Base-by-base conservation (phyloP, 2,329 filamentous ascomycete genomes). In the Parastagonospora avenae region DNA sequence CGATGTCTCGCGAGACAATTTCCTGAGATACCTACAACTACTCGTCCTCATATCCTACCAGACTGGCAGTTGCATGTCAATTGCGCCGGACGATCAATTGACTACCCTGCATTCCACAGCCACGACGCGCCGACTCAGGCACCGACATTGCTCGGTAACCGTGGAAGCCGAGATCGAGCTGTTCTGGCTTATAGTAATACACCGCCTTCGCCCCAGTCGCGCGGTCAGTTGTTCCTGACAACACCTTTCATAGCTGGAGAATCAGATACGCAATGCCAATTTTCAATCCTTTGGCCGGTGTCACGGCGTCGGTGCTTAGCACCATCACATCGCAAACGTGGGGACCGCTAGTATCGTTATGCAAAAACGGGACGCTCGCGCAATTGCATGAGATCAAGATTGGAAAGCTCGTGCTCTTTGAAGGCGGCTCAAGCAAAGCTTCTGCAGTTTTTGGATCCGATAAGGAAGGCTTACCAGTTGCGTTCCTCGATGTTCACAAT, bases 401-500 rank as follows among this genome's bases (percentile, higher is more conserved):
- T 9, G 80, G 80, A 10, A 76, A 77, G 30, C 69, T 82, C 29
- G 71, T 72, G 4, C 63, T 82, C 27, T 70, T 74, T 58, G 50
- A 80, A 76, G 62, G 69, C 59, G 55, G 74, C 75, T 64, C 78
- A 66, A 61, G 60, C 49, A 77, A 75, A 54, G 66, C 74, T 11
- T 76, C 73, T 12, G 66, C 74, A 73, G 80, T 63, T 59, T 81
- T 66, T 66, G 72, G 56, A 61, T 70, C 63, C 32, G 74, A 75
- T 48, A 66, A 71, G 6, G 73, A 73, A 48, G 74, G 68, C 12
- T 55, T 66, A 12, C 79, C 77, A 19, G 74, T 76, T 31, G 79
- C 84, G 3, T 81, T 85, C 59, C 72, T 90, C 30, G 77, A 80
- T 10, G 80, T 90, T 8, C 81, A 83, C 65, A 82, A 83, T 61